Evolutionary conservation across 1,284 basidiomycete species (phyloP), one percentile per base, ranked within the genome.

Genomic region (Cutaneotrichosporon daszewskae): DNA sequence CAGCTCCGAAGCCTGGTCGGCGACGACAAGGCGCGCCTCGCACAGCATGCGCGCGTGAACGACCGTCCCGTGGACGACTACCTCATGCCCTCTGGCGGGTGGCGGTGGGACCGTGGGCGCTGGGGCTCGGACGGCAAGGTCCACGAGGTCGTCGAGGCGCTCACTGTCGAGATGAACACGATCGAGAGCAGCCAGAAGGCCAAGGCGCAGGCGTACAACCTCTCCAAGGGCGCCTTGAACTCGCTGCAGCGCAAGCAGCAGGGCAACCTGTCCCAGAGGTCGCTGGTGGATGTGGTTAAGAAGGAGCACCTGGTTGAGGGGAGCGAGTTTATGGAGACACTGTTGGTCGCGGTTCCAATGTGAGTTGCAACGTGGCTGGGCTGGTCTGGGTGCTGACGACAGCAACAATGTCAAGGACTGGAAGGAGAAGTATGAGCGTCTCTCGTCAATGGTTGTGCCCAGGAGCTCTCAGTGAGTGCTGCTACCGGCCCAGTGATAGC

Each of bases 161-260:
- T 96, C 55, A 83, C 77, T 69, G 54, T 91, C 87, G 89, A 92
- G 76, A 85, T 90, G 81, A 77, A 77, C 28, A 87, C 87, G 18
- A 88, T 92, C 53, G 89, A 94, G 69, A 84, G 83, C 62, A 81
- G 84, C 28, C 84, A 90, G 79, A 92, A 87, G 76, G 77, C 82
- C 47, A 96, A 96, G 71, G 74, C 92, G 25, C 86, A 84, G 60
- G 84, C 82, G 60, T 99, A 99, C 73, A 94, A 92, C 63, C 75
- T 94, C 17, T 87, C 91, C 41, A 99, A 98, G 71, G 90, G 92
- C 0, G 84, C 87, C 34, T 75, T 98, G 47, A 82, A 83, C n/a
- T 85, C 89, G 63, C 82, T 97, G 75, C 89, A 96, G 67, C 82
- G 94, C 54, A 96, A 91, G 79, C 87, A 88, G 76, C 82, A 90